Evolutionary conservation across 805 yeast genomes (phyloP).

Genomic region (Tetrapisispora pingtungensis): DNA sequence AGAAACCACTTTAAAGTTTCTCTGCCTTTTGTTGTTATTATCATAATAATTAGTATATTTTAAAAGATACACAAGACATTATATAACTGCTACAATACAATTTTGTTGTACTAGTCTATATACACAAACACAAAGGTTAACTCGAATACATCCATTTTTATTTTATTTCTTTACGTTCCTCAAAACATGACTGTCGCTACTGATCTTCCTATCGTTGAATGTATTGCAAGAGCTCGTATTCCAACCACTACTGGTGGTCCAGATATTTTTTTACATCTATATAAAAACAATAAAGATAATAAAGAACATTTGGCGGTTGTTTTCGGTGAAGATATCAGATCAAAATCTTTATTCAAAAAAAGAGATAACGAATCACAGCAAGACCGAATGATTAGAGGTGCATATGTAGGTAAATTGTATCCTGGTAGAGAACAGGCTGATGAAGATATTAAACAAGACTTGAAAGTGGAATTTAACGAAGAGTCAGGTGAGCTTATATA

Average conservation of each 20-base stretch:
- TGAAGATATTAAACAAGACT: slow-evolving; percentile 37
- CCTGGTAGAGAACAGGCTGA: slow-evolving; percentile 80
- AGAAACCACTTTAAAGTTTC: too few relatives aligned
- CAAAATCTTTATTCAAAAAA: slow-evolving; percentile 54
- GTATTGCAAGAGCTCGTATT: slow-evolving; percentile 89
- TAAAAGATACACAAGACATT: too few relatives aligned
- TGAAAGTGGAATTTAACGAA: slow-evolving; percentile 33
- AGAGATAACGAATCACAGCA: slow-evolving; percentile 56
- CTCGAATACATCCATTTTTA: too few relatives aligned
- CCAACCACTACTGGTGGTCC: slow-evolving; percentile 96
- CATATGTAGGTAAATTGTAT: slow-evolving; percentile 78
- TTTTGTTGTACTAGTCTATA: too few relatives aligned
- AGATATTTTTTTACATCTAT: slow-evolving; percentile 84
- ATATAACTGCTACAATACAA: too few relatives aligned
- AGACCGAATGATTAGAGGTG: slow-evolving; percentile 97
- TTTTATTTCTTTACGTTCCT: too few relatives aligned
- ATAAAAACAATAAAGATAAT: slow-evolving; percentile 73
- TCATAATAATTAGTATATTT: too few relatives aligned
- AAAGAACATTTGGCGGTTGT: slow-evolving; percentile 97
- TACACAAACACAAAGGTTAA: too few relatives aligned
- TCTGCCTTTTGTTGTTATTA: too few relatives aligned
- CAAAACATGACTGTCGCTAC: slow-evolving; percentile 2
- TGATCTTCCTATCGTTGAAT: slow-evolving; percentile 62
- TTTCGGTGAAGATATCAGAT: slow-evolving; percentile 84
- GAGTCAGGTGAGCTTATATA: slow-evolving; percentile 28